Base-by-base conservation (phyloP, 1,284 basidiomycete genomes). In the Malassezia vespertilionis region DNA sequence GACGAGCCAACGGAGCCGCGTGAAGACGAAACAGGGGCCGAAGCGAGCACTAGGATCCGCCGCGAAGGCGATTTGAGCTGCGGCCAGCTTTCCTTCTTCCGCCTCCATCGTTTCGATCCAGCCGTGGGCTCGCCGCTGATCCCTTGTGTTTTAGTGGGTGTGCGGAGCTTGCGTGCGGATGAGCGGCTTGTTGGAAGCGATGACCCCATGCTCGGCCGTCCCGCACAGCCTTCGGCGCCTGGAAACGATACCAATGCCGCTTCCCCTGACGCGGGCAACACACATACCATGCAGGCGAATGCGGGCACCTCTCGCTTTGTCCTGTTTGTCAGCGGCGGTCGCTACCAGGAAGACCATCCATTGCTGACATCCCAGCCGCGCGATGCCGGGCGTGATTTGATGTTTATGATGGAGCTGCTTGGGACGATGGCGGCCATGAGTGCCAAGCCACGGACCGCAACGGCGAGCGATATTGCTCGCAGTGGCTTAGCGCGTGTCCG, bases 341-440 rank as follows among this genome's bases (percentile, higher is more conserved):
- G 57, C 21, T 69, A 67, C 35, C 56, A 59, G 14, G 54, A 59
- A 9, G 50, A 58, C 28, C 65, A 69, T 31, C 65, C 65, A 12
- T 46, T 69, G 48, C 49, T 69, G 15, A 57, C 57, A 5, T 53
- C 62, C 22, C 57, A 56, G 24, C 56, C 55, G 5, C 41, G 54
- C 4, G 54, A 60, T 12, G 64, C 65, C 3, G 63, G 61, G 1
- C 58, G 63, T 4, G 65, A 69, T 43, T 47, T 69, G 18, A 61
- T 69, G 64, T 56, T 64, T 40, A 54, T 67, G 34, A 67, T 69
- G 56, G 64, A 69, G 32, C 46, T 65, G 40, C 48, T 65, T 32
- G 58, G 61, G 40, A 55, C 58, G 20, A 63, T 65, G 54, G 52
- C 58, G 21, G 55, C 58, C 10, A 57, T 58, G 57, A 54, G 57